Conservation (phyloP, 148 eudicot species). For the Rhododendron ferrugineum region DNA sequence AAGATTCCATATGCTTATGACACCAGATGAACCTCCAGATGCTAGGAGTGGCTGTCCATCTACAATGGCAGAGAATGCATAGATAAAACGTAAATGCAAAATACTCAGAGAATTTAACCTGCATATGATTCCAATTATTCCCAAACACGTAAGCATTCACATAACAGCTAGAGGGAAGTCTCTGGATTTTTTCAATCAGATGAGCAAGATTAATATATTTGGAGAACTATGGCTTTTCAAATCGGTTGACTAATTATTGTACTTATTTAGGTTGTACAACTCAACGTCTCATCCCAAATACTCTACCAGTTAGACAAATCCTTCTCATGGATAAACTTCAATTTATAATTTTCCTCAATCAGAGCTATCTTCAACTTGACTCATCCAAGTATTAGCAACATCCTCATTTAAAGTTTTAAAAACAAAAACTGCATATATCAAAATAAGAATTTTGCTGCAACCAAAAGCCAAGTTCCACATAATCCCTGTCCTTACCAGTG, state of each 20-base stretch:
- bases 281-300: not conserved
- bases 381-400: not conserved
- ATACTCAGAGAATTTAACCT: not conserved
- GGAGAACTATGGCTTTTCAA: not conserved
- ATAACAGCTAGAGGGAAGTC: not conserved
- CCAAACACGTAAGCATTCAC: not conserved
- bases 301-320: not conserved
- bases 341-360: not conserved
- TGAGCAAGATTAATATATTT: not conserved
- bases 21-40: constrained; percentile 96
- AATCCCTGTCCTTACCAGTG: constrained; percentile 46
- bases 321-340: not conserved
- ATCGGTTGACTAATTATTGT: not conserved
- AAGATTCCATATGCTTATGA: constrained; percentile 96
- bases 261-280: not conserved
- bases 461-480: not conserved
- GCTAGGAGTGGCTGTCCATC: constrained; percentile 96
- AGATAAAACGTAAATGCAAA: not conserved
- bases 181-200: not conserved
- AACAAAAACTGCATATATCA: not conserved
- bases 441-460: not conserved
- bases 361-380: not conserved
- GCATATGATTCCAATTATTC: not conserved
- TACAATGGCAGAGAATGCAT: constrained; percentile 17
- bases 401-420: not conserved